Evolutionary conservation across 169 alveolate species (phyloP).

Genomic region (Eimeria sp.): DNA sequence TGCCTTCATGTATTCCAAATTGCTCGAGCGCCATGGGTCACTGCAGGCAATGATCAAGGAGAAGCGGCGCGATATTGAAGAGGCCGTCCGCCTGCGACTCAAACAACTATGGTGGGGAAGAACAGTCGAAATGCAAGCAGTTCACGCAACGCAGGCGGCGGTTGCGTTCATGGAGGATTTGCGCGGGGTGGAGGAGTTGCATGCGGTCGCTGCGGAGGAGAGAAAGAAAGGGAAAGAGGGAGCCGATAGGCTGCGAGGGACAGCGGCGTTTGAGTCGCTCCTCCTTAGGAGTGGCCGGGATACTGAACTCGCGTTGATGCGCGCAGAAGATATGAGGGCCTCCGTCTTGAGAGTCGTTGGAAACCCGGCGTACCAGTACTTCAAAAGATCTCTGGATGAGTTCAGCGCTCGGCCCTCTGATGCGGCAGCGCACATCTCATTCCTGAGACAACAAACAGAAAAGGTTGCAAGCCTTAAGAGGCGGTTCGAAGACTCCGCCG

Average conservation of each 20-base stretch:
- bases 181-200: background rate
- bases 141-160: background rate
- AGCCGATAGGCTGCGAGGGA: background rate
- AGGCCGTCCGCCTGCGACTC: conserved; percentile 76
- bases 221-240: background rate
- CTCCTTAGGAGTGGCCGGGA: conserved; percentile 13
- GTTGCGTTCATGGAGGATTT: background rate
- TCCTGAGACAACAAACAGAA: background rate
- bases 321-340: conserved; percentile 69
- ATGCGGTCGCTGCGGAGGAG: conserved; percentile 1
- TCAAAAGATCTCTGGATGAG: background rate
- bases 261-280: background rate
- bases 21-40: background rate
- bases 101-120: conserved; percentile 81
- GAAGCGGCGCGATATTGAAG: background rate
- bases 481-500: conserved; percentile 7
- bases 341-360: conserved; percentile 30
- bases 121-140: conserved; percentile 41
- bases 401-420: background rate
- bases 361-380: conserved; percentile 7
- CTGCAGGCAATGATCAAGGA: conserved; percentile 17
- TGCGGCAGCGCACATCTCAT: background rate
- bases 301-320: conserved; percentile 52
- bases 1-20: conserved; percentile 65
- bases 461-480: conserved; percentile 5